Conservation (phyloP, 495 filamentous ascomycete species). For the Patellaria atrata region DNA sequence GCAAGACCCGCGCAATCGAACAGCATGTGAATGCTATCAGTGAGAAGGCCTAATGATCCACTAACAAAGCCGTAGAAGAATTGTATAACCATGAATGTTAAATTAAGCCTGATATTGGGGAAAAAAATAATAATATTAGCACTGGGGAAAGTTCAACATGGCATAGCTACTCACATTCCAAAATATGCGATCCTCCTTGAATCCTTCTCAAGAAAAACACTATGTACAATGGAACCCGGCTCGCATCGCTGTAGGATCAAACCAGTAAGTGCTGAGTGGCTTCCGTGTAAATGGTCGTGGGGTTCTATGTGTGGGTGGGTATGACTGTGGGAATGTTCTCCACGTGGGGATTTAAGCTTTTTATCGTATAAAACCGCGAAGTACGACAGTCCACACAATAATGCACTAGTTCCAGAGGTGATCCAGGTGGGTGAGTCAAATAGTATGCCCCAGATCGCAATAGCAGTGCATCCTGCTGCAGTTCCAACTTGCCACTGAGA, state of each 20-base stretch:
- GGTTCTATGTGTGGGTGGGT: constrained; percentile 25
- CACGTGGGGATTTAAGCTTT: too few species aligned
- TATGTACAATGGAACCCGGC: constrained; percentile 61
- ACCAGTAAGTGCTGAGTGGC: constrained; percentile 45
- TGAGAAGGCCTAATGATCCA: constrained; percentile 83
- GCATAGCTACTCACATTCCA: constrained; percentile 54
- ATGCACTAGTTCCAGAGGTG: too few species aligned
- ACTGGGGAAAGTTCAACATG: background rate
- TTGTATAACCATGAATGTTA: constrained; percentile 89
- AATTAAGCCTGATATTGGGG: constrained; percentile 72
- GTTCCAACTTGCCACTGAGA: constrained; percentile 12
- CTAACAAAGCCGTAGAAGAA: constrained; percentile 85
- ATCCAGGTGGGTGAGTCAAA: too few species aligned
- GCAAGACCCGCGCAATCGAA: constrained; percentile 92
- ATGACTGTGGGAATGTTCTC: constrained; percentile 12
- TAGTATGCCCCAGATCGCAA: constrained; percentile 1
- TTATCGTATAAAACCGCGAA: too few species aligned
- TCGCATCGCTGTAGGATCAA: constrained; percentile 50
- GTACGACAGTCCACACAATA: too few species aligned
- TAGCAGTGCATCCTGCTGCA: constrained; percentile 9
- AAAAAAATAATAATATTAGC: constrained; percentile 1
- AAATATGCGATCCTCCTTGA: constrained; percentile 96
- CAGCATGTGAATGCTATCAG: constrained; percentile 99
- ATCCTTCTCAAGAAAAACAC: constrained; percentile 81
- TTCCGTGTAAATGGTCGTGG: constrained; percentile 32